Evolutionary conservation across 2,329 filamentous ascomycete species (phyloP), one percentile per base, ranked within the genome.

Genomic region (Fusarium sp.): DNA sequence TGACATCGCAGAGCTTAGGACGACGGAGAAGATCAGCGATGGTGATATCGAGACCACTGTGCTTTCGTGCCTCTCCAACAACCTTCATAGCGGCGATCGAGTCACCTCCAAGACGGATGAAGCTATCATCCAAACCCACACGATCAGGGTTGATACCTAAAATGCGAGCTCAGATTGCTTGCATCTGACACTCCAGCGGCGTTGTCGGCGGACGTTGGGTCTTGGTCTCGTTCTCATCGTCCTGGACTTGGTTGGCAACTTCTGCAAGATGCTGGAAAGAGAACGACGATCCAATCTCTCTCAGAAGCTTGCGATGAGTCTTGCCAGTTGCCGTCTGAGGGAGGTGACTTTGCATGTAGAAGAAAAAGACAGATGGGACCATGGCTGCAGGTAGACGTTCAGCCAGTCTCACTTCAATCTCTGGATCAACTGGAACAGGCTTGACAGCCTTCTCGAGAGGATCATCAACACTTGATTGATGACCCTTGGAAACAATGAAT

Each of bases 21-120:
- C 49, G 44, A 12, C 55, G 60, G 27, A 71, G 73, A n/a, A 76
- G 46, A 29, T 76, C 68, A 24, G 66, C 58, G 3, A 75, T 59
- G 2, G 38, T 35, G 4, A 76, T 7, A 4, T 49, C 27, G 6
- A 75, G 63, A 10, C 69, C 64, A 12, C 62, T 11, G 2, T 49
- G 27, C 10, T 64, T 62, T 4, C 70, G 68, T 6, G 63, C 66
- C 6, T 65, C 64, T 2, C 53, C 67, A 3, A 70, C 86, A 5
- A 89, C 73, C 62, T 83, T 85, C 83, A 88, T 89, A 0, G 86
- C 86, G 0, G 81, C 73, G 4, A 88, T 83, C 0, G 86, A 88
- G 71, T 87, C 85, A n/a, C 87, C 87, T 20, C 87, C 86, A 0
- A 87, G 80, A 0, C 80, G 80, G 79, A 88, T 86, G 76, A 88